Evolutionary conservation across 1,284 basidiomycete species (phyloP).

Genomic region (Termitomyces sp.): DNA sequence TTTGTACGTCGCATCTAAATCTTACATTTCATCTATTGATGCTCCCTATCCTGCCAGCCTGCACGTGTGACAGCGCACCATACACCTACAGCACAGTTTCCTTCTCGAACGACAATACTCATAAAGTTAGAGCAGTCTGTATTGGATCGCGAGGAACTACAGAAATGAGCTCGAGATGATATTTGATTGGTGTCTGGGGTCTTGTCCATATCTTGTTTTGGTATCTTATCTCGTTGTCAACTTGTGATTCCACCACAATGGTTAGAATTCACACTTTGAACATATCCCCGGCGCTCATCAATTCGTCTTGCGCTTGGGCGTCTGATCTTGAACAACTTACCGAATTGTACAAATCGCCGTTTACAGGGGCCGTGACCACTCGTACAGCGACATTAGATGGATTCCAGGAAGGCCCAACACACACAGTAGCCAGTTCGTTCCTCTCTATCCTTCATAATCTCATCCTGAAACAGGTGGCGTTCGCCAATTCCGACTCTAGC

Average conservation of each 20-base stretch:
- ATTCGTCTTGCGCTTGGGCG: slow-evolving; percentile 76
- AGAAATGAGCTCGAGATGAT: slow-evolving; percentile 40
- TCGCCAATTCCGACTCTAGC: slow-evolving; percentile 37
- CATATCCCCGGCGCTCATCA: slow-evolving; percentile 58
- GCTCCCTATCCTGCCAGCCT: slow-evolving; percentile 50
- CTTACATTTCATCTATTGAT: slow-evolving; percentile 4
- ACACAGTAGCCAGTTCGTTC: slow-evolving; percentile 42
- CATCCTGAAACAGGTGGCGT: slow-evolving; percentile 45
- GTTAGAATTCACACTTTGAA: slow-evolving; percentile 44
- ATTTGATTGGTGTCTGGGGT: slow-evolving; percentile 17
- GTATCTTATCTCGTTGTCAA: slow-evolving; percentile 7
- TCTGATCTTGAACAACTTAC: slow-evolving; percentile 58
- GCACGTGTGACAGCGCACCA: slow-evolving; percentile 96
- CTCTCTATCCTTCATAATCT: not conserved
- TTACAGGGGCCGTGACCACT: slow-evolving; percentile 74
- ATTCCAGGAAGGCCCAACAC: slow-evolving; percentile 54
- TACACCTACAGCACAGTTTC: slow-evolving; percentile 78
- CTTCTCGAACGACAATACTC: slow-evolving; percentile 85
- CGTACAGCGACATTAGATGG: slow-evolving; percentile 67
- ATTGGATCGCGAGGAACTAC: slow-evolving; percentile 80
- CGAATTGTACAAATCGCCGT: slow-evolving; percentile 55
- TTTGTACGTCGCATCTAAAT: slow-evolving; percentile 62
- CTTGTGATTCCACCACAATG: slow-evolving; percentile 30
- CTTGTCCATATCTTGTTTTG: slow-evolving; percentile 13
- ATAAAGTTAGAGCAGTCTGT: slow-evolving; percentile 92